Evolutionary conservation across 2,329 filamentous ascomycete genomes (phyloP).

Genomic region (Cercospora sesami): DNA sequence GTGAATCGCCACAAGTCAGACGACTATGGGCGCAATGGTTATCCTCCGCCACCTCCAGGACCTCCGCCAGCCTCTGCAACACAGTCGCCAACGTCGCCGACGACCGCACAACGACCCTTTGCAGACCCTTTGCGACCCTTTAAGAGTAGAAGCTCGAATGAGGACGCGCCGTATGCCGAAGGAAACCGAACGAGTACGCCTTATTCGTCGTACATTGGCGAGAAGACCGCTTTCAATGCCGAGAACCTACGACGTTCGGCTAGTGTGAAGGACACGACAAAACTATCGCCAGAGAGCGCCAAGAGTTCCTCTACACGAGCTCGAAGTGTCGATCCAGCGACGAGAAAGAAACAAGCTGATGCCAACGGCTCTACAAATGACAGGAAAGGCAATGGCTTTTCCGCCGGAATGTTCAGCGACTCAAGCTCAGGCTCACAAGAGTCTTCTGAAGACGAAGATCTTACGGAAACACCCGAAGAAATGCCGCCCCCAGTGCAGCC

Average conservation of each 20-base stretch:
- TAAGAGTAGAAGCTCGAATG: constrained; percentile 31
- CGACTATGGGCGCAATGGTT: constrained; percentile 31
- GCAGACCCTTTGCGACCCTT: constrained; percentile 43
- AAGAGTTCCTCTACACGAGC: constrained; percentile 32
- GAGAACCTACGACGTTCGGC: constrained; percentile 54
- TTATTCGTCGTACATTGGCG: constrained; percentile 57
- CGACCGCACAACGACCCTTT: constrained; percentile 39
- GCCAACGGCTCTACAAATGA: constrained; percentile 5
- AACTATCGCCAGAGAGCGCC: constrained; percentile 30
- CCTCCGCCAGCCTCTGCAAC: constrained; percentile 42
- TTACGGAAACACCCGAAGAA: constrained; percentile 15
- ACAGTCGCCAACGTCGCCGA: constrained; percentile 33
- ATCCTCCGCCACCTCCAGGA: constrained; percentile 39
- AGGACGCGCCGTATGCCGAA: constrained; percentile 48
- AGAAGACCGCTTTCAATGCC: constrained; percentile 58
- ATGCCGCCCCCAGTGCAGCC: constrained; percentile 1
- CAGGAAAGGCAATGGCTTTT: constrained; percentile 2
- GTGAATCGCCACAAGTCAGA: constrained; percentile 34
- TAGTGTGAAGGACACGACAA: constrained; percentile 51
- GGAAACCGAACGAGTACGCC: constrained; percentile 53
- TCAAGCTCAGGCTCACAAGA: constrained; percentile 2
- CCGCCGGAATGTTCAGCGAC: constrained; percentile 16
- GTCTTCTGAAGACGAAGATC: constrained; percentile 12
- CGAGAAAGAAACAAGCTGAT: constrained; percentile 20
- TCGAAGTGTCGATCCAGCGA: constrained; percentile 21